phyloP scores from a whole-genome alignment of 352 stramenopile species.

The Pythium insidiosum region DNA sequence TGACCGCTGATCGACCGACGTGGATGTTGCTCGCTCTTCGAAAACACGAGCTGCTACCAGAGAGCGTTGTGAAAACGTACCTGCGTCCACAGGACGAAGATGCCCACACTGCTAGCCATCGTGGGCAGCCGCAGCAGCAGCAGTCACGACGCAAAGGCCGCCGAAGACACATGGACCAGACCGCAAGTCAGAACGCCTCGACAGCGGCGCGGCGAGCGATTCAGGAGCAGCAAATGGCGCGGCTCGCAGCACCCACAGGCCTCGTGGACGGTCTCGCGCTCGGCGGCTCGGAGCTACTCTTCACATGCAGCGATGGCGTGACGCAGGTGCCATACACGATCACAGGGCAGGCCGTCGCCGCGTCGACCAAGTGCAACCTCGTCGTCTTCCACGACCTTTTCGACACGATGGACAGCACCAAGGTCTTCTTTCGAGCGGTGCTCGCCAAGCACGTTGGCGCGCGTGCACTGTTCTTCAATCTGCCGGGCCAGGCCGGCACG shows the following conservation, averaged over 20 bases:
- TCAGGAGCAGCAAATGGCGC: conserved; percentile 72
- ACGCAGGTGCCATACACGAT: conserved; percentile 82
- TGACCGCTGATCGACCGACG: conserved; percentile 35
- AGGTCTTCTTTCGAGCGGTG: conserved; percentile 83
- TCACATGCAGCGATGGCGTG: conserved; percentile 65
- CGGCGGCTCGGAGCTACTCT: conserved; percentile 25
- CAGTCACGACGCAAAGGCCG: too few species aligned
- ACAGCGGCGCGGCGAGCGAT: conserved; percentile 36
- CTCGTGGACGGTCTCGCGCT: conserved; percentile 21
- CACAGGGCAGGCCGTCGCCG: conserved; percentile 52
- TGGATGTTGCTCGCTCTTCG: conserved; percentile 37
- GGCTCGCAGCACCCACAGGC: conserved; percentile 37
- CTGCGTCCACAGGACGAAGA: too few species aligned
- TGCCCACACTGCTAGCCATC: too few species aligned
- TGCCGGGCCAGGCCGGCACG: conserved; percentile 83
- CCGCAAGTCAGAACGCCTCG: too few species aligned
- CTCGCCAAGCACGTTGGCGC: conserved; percentile 69
- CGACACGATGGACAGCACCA: conserved; percentile 86
- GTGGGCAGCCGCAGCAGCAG: too few species aligned
- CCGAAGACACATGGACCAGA: too few species aligned
- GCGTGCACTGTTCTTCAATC: conserved; percentile 88
- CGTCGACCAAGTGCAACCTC: conserved; percentile 73
- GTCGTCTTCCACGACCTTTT: conserved; percentile 92
- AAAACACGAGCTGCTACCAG: conserved; percentile 38
- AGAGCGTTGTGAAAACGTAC: conserved; percentile 2